phyloP scores from a whole-genome alignment of 345 rosid genomes.

The Eucalyptus marginata region DNA sequence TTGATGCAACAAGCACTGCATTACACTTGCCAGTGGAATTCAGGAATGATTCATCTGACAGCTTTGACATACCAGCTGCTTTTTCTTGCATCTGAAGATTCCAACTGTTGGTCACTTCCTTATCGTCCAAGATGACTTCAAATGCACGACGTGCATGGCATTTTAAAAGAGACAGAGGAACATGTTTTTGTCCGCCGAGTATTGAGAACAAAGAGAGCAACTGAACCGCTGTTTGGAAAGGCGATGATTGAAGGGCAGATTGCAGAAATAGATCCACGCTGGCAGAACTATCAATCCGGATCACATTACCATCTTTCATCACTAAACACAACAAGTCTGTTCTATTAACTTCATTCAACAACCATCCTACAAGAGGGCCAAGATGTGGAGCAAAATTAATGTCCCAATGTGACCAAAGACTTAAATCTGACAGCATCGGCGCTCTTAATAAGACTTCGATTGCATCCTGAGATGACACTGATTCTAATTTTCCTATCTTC shows the following conservation, averaged over 20 bases:
- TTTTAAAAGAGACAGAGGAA: constrained; percentile 62
- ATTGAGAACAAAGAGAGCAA: constrained; percentile 54
- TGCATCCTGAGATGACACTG: constrained; percentile 52
- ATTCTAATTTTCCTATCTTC: constrained; percentile 3
- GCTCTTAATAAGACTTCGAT: constrained; percentile 49
- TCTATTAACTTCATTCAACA: constrained; percentile 50
- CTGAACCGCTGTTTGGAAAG: constrained; percentile 62
- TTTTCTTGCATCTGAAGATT: constrained; percentile 6
- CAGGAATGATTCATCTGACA: not conserved
- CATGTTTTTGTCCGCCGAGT: constrained; percentile 53
- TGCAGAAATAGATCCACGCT: constrained; percentile 62
- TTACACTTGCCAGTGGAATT: constrained; percentile 2
- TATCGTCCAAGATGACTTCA: constrained; percentile 38
- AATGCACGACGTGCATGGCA: constrained; percentile 55
- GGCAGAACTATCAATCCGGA: constrained; percentile 63
- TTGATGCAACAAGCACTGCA: constrained; percentile 37
- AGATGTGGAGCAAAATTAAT: constrained; percentile 52
- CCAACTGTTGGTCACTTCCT: constrained; percentile 7
- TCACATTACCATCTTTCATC: constrained; percentile 64
- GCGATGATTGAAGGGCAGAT: constrained; percentile 55
- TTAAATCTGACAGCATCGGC: constrained; percentile 74
- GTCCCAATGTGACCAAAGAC: constrained; percentile 89
- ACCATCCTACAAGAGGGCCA: constrained; percentile 69
- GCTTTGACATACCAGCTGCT: not conserved
- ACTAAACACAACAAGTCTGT: constrained; percentile 66